A percentile compares a stretch with the other conserved stretches of the same genome.
Evolutionary conservation across 1,139 yeast genomes (phyloP).

Genomic region (Sugiyamaella sp.): DNA sequence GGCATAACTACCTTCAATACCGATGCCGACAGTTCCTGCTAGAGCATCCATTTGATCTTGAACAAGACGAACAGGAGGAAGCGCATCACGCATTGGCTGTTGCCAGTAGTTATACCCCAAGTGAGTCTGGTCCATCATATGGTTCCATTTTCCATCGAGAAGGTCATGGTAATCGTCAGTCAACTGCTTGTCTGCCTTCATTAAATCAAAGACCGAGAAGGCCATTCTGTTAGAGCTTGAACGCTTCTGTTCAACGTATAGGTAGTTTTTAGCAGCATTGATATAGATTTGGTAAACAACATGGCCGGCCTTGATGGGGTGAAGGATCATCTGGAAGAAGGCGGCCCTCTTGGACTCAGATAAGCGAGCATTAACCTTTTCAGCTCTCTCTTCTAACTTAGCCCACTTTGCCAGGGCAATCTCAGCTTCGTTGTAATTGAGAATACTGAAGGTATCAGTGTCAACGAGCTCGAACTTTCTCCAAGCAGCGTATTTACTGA

Average conservation of each 20-base stretch:
- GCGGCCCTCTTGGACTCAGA: slow-evolving; percentile 20
- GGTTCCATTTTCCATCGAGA: slow-evolving; percentile 31
- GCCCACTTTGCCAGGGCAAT: slow-evolving; percentile 24
- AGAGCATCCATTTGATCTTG: slow-evolving; percentile 22
- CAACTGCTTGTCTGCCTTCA: slow-evolving; percentile 25
- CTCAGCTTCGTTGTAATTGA: slow-evolving; percentile 30
- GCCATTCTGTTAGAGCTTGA: slow-evolving; percentile 25
- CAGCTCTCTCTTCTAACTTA: slow-evolving; percentile 22
- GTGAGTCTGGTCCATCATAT: slow-evolving; percentile 31
- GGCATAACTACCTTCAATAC: slow-evolving; percentile 26
- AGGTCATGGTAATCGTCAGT: slow-evolving; percentile 25
- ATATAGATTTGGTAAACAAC: slow-evolving; percentile 26
- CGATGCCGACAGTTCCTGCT: slow-evolving; percentile 25
- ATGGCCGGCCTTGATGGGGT: slow-evolving; percentile 28
- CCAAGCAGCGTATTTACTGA: slow-evolving; percentile 27
- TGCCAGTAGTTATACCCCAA: slow-evolving; percentile 30
- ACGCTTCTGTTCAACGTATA: slow-evolving; percentile 28
- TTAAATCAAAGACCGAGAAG: slow-evolving; percentile 20
- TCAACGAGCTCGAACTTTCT: slow-evolving; percentile 30
- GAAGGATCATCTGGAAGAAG: slow-evolving; percentile 27
- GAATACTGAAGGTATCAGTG: slow-evolving; percentile 22
- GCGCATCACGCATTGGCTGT: slow-evolving; percentile 29
- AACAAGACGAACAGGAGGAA: slow-evolving; percentile 26
- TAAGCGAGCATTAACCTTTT: slow-evolving; percentile 19
- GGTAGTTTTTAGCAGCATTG: slow-evolving; percentile 26